These are phyloP conservation scores for Phyllosticta citribraziliensis DNA, from an alignment of 2,329 filamentous ascomycete species.

Conservation along the genomic window DNA sequence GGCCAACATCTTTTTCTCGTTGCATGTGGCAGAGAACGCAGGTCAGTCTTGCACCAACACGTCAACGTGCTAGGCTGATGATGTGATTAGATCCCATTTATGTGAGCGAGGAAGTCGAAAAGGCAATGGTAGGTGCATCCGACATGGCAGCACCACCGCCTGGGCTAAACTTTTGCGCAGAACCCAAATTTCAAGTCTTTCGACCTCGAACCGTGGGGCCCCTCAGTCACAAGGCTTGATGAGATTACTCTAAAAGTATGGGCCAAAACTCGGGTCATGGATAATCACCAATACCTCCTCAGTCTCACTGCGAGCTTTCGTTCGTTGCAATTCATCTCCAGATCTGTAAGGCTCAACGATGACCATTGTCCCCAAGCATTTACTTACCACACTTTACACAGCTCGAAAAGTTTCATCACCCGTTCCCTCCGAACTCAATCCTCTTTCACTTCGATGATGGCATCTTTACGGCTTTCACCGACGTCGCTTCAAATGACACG, in stretches of 20 bases:
- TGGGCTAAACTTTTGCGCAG: constrained; percentile 11
- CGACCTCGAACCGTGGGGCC: constrained; percentile 56
- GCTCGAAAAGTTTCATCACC: constrained; percentile 54
- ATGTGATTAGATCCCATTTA: constrained; percentile 61
- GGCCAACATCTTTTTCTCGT: constrained; percentile 80
- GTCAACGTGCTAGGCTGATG: constrained; percentile 11
- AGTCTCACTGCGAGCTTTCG: constrained; percentile 63
- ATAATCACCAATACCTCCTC: constrained; percentile 54
- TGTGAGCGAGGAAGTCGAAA: constrained; percentile 70
- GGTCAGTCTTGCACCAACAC: constrained; percentile 18
- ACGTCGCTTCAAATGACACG: constrained; percentile 46
- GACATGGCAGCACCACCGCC: neutral
- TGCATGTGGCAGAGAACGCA: constrained; percentile 56
- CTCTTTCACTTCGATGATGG: constrained; percentile 81
- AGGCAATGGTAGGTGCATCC: constrained; percentile 45
- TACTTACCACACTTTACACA: constrained; percentile 12
- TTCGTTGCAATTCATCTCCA: constrained; percentile 69
- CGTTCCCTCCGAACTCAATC: constrained; percentile 71
- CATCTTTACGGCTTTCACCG: constrained; percentile 65
- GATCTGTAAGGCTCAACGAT: constrained; percentile 36
- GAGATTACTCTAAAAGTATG: constrained; percentile 63
- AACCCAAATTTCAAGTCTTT: constrained; percentile 88
- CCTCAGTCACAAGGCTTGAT: constrained; percentile 55
- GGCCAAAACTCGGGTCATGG: constrained; percentile 49
- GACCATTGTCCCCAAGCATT: neutral